A percentile compares a stretch with the other conserved stretches of the same genome.
Conservation (phyloP, 345 rosid species). For the Iberis pinnata region DNA sequence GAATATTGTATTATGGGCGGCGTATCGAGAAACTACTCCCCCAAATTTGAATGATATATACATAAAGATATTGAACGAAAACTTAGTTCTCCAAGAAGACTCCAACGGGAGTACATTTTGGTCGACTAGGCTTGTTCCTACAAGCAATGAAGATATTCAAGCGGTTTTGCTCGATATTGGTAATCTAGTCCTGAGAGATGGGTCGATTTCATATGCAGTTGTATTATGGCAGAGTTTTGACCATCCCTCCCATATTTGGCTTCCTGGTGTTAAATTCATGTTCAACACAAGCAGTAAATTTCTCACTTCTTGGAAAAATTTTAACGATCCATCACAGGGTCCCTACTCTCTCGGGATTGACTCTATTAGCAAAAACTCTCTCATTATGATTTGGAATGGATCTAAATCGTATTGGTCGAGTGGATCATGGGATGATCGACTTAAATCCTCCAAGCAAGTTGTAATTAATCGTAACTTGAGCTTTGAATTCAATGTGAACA, state of each 20-base stretch:
- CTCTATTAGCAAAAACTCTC: slow-evolving; percentile 31
- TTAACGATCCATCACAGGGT: slow-evolving; percentile 47
- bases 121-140: slow-evolving; percentile 39
- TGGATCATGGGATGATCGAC: slow-evolving; percentile 43
- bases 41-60: slow-evolving; percentile 23
- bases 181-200: slow-evolving; percentile 39
- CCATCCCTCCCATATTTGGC: slow-evolving; percentile 53
- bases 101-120: slow-evolving; percentile 30
- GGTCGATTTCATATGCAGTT: slow-evolving; percentile 6
- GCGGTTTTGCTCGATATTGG: slow-evolving; percentile 50
- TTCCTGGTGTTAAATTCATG: slow-evolving; percentile 48
- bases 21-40: slow-evolving; percentile 44
- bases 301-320: slow-evolving; percentile 50
- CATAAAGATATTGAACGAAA: slow-evolving; percentile 42
- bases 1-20: slow-evolving; percentile 58
- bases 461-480: slow-evolving; percentile 22
- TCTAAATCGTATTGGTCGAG: slow-evolving; percentile 41
- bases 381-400: slow-evolving; percentile 39
- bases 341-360: slow-evolving; percentile 48
- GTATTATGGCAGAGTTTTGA: slow-evolving; percentile 64
- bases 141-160: slow-evolving; percentile 12
- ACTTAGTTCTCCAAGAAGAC: slow-evolving; percentile 44
- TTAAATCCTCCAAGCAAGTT: slow-evolving; percentile 29
- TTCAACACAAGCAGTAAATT: slow-evolving; percentile 22
- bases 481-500: slow-evolving; percentile 18